phyloP scores from a whole-genome alignment of 2,329 filamentous ascomycete species.

The Xylariaceae sp. region DNA sequence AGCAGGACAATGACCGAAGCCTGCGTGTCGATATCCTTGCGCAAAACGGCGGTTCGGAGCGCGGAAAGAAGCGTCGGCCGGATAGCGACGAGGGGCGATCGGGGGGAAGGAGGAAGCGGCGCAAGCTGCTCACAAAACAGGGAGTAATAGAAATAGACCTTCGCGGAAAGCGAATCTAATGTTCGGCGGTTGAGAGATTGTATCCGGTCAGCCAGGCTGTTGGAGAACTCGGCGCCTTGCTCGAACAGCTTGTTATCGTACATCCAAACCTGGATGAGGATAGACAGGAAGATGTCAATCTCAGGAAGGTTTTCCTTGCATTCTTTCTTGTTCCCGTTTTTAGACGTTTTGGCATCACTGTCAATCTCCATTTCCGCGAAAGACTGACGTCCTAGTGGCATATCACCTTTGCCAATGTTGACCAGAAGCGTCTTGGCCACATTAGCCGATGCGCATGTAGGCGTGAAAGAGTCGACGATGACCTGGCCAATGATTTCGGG shows the following conservation, averaged over 20 bases:
- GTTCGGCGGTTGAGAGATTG: slow-evolving; percentile 89
- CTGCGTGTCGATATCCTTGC: slow-evolving; percentile 97
- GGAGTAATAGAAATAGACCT: slow-evolving; percentile 97
- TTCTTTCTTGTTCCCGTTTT: slow-evolving; percentile 58
- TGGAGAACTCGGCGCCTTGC: slow-evolving; percentile 78
- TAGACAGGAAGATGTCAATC: slow-evolving; percentile 82
- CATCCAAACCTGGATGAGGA: slow-evolving; percentile 79
- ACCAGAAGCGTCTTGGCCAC: slow-evolving; percentile 65
- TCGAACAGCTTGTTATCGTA: slow-evolving; percentile 80
- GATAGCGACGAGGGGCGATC: slow-evolving; percentile 80
- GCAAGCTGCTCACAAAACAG: slow-evolving; percentile 89
- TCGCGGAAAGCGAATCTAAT: slow-evolving; percentile 85
- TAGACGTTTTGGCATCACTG: slow-evolving; percentile 49
- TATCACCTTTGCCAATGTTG: slow-evolving; percentile 62
- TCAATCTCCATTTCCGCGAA: slow-evolving; percentile 70
- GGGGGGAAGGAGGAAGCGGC: slow-evolving; percentile 80
- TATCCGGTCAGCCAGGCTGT: slow-evolving; percentile 75
- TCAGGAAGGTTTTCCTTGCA: slow-evolving; percentile 77
- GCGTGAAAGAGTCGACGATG: slow-evolving; percentile 73
- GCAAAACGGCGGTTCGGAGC: slow-evolving; percentile 87
- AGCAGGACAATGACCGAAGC: slow-evolving; percentile 91
- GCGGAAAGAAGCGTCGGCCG: slow-evolving; percentile 81
- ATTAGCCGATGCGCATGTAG: slow-evolving; percentile 53
- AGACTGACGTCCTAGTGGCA: slow-evolving; percentile 54
- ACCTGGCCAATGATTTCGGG: slow-evolving; percentile 75